A percentile compares a stretch with the other conserved stretches of the same genome.
Conservation (phyloP, 169 alveolate species). For the Perkinsus olseni region DNA sequence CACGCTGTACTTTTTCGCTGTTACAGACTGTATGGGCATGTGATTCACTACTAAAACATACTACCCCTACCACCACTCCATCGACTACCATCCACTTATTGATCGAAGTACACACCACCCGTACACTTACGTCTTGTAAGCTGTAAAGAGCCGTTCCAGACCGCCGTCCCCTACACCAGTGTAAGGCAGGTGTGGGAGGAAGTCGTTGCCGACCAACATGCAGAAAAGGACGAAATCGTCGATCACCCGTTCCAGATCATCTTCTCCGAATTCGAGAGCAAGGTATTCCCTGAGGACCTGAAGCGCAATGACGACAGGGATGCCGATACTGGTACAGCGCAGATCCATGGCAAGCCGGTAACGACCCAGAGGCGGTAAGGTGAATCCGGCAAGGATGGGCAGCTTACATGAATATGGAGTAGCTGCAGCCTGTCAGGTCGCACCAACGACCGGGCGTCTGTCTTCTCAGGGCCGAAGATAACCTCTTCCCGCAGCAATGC, state of each 20-base stretch:
- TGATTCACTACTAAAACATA: too few species aligned
- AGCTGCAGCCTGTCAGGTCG: background rate
- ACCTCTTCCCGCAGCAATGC: conserved; percentile 80
- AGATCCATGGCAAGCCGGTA: too few species aligned
- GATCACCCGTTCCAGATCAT: conserved; percentile 71
- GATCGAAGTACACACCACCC: too few species aligned
- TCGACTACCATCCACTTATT: too few species aligned
- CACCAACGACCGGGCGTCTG: background rate
- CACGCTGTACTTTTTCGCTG: too few species aligned
- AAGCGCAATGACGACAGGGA: background rate
- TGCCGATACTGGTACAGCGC: too few species aligned
- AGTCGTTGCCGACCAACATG: conserved; percentile 91
- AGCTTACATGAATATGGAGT: background rate
- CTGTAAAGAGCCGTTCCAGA: background rate
- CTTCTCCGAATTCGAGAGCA: conserved; percentile 51
- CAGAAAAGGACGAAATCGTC: conserved; percentile 89
- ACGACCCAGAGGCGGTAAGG: too few species aligned
- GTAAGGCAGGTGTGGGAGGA: conserved; percentile 83
- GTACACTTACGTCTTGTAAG: background rate
- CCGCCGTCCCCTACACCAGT: conserved; percentile 73
- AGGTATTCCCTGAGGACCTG: conserved; percentile 71
- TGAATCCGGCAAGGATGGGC: too few species aligned
- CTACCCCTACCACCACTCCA: too few species aligned
- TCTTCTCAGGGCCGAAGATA: conserved; percentile 23
- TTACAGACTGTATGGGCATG: too few species aligned